phyloP scores from a whole-genome alignment of 1,139 yeast species.

The Casaregolazyma suthepensis region DNA sequence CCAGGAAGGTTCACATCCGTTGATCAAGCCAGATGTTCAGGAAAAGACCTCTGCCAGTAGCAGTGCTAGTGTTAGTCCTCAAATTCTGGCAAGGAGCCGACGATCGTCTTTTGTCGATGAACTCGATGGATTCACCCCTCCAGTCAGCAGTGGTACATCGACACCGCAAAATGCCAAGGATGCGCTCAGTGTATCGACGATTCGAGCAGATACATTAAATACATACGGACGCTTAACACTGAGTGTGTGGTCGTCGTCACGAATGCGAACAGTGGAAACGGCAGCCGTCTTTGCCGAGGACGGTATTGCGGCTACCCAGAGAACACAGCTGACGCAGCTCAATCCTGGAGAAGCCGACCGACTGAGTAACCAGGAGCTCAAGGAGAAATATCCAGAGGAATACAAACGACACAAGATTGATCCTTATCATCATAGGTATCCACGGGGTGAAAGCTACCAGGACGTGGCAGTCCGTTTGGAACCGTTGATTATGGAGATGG shows the following conservation, averaged over 20 bases:
- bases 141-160: conserved; percentile 22
- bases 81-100: neutral
- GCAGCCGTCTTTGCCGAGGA: conserved; percentile 58
- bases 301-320: conserved; percentile 58
- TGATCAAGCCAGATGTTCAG: conserved; percentile 16
- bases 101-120: conserved; percentile 6
- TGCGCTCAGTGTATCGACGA: conserved; percentile 24
- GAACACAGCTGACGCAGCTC: conserved; percentile 79
- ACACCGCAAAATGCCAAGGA: conserved; percentile 24
- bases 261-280: conserved; percentile 75
- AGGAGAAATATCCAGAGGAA: conserved; percentile 59
- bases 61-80: conserved; percentile 12
- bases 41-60: conserved; percentile 13
- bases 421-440: conserved; percentile 89
- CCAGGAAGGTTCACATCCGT: conserved; percentile 6
- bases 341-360: conserved; percentile 88
- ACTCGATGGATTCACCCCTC: neutral
- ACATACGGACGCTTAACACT: conserved; percentile 23
- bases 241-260: conserved; percentile 87
- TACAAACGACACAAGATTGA: conserved; percentile 59
- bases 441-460: conserved; percentile 91
- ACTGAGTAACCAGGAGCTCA: conserved; percentile 54
- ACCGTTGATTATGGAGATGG: conserved; percentile 88
- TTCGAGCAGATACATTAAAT: conserved; percentile 23
- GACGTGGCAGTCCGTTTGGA: conserved; percentile 93